Percentiles rank a stretch among this genome's conserved stretches.
Conservation (phyloP, 108 stramenopile genomes). For the Skeletonema marinoi region DNA sequence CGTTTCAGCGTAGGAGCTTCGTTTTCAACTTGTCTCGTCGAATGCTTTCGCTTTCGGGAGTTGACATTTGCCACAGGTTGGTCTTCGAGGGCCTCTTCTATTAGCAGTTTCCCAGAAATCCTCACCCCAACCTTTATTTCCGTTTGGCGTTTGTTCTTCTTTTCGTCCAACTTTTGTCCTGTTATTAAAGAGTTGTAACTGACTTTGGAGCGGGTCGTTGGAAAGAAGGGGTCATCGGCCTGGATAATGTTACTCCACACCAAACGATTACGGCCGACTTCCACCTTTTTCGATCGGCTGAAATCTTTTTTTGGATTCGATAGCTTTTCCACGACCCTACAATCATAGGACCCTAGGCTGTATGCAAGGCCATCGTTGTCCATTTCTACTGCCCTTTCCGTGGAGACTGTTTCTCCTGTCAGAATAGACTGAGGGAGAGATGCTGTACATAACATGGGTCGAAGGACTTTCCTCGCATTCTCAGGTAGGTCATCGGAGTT, state of each 20-base stretch:
- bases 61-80: slow-evolving; percentile 5
- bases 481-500: slow-evolving; percentile 5
- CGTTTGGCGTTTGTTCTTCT: slow-evolving; percentile 55
- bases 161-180: slow-evolving; percentile 54
- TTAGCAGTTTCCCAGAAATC: slow-evolving; percentile 53
- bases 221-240: slow-evolving; percentile 31
- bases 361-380: slow-evolving; percentile 45
- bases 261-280: slow-evolving; percentile 65
- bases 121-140: slow-evolving; percentile 66
- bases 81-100: slow-evolving; percentile 45
- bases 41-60: slow-evolving; percentile 34
- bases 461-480: slow-evolving; percentile 30
- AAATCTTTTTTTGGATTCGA: slow-evolving; percentile 24
- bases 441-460: slow-evolving; percentile 41
- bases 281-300: slow-evolving; percentile 33
- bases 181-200: slow-evolving; percentile 63
- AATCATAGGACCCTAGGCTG: slow-evolving; percentile 69
- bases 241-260: slow-evolving; percentile 61
- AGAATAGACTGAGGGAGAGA: slow-evolving; percentile 29
- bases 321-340: slow-evolving; percentile 47
- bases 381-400: slow-evolving; percentile 37
- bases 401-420: slow-evolving; percentile 35
- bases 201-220: slow-evolving; percentile 41
- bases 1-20: not conserved
- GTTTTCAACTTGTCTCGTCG: slow-evolving; percentile 39